Evolutionary conservation across 768 basidiomycete species (phyloP), one percentile per base, ranked within the genome.

Genomic region (Hygrocybe punicea): DNA sequence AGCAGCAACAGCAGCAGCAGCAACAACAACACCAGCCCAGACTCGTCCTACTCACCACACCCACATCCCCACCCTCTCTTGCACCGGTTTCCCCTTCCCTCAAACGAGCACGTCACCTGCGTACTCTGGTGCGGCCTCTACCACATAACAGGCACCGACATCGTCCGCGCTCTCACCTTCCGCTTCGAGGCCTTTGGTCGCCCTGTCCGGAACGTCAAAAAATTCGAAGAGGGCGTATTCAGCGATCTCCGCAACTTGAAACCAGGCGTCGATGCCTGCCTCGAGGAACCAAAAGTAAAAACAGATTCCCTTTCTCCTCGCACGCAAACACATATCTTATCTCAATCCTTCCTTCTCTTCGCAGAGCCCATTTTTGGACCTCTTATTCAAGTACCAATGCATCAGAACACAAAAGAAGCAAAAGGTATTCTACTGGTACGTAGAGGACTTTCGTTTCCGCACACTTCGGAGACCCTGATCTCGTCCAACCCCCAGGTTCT

Each of bases 361-460:
- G n/a, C 66, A 96, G 94, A 91, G 91, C 46, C 88, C 90, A 0
- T 95, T 98, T 74, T 79, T 98, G 16, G 95, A 98, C 64, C 80
- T 95, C 24, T 75, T 98, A 9, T 97, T 97, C 84, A 94, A 95
- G 71, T 94, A 91, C 64, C 93, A 95, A 68, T 96, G 94, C 69
- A 97, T 98, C 62, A 85, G 95, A 37, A 98, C 95, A 1, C 95
- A 98, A 71, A 98, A 97, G 81, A 98, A 97, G 76, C 95, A 96
- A 76, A 94, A 98, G 71, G 95, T 98, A n/a, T 98, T 97, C 68
- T 97, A 91, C 71, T 98, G 95, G 94, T 91, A 62, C 54, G 86
- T 76, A n/a, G n/a, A n/a, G n/a, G n/a, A n/a, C 23, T 19, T 75
- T 23, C 23, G 14, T 53, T 33, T 57, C 60, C 16, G 55, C 51